Evolutionary conservation across 768 basidiomycete species (phyloP).

Genomic region (Gautieria morchelliformis): DNA sequence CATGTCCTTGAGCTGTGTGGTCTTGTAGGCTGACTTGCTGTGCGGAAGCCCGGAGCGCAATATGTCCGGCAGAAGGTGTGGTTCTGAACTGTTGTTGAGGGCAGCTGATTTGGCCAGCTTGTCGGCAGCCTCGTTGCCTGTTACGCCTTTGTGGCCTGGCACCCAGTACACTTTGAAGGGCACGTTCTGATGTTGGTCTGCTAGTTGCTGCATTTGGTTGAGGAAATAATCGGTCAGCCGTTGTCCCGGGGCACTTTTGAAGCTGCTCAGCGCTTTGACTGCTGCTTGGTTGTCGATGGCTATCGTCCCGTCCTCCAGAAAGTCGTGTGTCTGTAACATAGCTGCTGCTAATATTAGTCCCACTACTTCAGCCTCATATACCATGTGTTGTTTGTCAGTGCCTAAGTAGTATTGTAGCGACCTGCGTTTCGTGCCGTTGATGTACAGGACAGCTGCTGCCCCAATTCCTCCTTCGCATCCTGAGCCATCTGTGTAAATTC

Average conservation of each 20-base stretch:
- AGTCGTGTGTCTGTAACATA: neutral
- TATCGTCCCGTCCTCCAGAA: neutral
- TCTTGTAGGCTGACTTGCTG: neutral
- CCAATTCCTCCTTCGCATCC: constrained; percentile 1
- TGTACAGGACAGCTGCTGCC: neutral
- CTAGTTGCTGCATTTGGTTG: neutral
- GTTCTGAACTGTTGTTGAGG: neutral
- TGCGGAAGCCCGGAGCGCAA: constrained; percentile 1
- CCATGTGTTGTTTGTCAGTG: neutral
- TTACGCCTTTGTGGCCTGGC: neutral
- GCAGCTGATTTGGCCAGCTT: neutral
- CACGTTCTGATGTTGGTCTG: neutral
- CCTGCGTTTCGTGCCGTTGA: neutral
- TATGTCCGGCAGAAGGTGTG: constrained; percentile 10
- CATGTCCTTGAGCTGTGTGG: neutral
- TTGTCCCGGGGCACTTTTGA: no score
- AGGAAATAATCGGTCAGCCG: neutral
- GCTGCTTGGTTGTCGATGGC: neutral
- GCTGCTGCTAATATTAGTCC: neutral
- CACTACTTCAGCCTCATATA: neutral
- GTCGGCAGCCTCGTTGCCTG: neutral
- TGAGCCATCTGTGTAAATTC: constrained; percentile 8
- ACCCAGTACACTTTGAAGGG: neutral
- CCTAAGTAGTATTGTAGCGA: neutral
- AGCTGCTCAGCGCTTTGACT: neutral